Base-by-base conservation (phyloP, 805 yeast species). In the Jamesozyma rosinii region DNA sequence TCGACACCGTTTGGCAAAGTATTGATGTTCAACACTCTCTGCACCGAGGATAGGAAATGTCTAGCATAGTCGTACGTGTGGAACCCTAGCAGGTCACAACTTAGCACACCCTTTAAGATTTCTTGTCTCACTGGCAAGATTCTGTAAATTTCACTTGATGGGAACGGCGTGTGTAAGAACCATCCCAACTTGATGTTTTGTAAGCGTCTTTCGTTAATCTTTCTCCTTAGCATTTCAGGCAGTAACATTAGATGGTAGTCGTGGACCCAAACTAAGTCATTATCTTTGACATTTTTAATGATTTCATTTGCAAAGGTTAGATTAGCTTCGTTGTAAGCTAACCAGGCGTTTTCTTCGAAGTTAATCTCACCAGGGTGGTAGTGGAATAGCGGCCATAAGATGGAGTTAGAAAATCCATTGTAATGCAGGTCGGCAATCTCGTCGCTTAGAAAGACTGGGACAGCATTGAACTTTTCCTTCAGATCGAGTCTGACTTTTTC, bases 311-410 rank as follows among this genome's bases (percentile, higher is more conserved):
- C 92, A 68, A 92, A 92, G 47, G 75, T 69, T 45, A 80, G 68
- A 60, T 92, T 92, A 5, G 97, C 97, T 61, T 87, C 92, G 44
- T 87, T 83, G 63, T 92, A 92, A 1, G 97, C 97, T 42, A 89
- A 89, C 98, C 98, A 92, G 1, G 97, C 95, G 48, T 77, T 79
- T 61, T 92, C 98, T 64, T 92, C 98, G 58, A 92, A 92, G 61
- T 86, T 89, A 83, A 94, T 92, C 64, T 94, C 98, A 48, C 97
- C 98, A 0, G 99, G 98, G 60, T 92, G 98, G 65, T 92, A 92
- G 63, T 92, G 99, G 70, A 92, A 92, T 48, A 94, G 67, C 1
- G 99, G 99, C 99, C 99, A 92, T 50, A 92, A 68, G 49, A 92
- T 92, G 14, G 95, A 83, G 65, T 92, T 92, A 49, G 87, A 77